Evolutionary conservation across 176 grass and related monocot genomes (phyloP).

Genomic region (Alloteropsis semialata): DNA sequence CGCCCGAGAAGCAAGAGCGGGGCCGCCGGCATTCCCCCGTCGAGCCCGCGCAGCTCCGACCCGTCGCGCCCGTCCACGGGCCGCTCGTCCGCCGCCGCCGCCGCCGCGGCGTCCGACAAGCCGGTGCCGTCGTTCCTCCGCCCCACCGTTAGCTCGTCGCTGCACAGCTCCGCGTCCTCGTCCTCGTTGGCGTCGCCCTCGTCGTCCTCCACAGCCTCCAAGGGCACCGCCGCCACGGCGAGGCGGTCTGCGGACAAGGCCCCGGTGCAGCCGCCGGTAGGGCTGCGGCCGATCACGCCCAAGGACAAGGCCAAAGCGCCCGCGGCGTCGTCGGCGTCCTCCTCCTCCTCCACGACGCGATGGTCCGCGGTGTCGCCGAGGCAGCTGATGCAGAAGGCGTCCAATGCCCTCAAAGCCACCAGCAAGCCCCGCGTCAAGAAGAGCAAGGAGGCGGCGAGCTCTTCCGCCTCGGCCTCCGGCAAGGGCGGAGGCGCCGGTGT

Average conservation of each 20-base stretch:
- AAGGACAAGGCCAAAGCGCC: constrained; percentile 22
- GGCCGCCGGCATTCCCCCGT: neutral
- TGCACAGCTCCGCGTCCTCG: constrained; percentile 39
- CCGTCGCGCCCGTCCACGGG: neutral
- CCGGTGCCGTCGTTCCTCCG: constrained; percentile 52
- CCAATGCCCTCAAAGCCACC: constrained; percentile 37
- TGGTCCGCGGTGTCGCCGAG: constrained; percentile 42
- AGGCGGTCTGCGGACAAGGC: constrained; percentile 29
- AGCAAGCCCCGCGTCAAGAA: constrained; percentile 26
- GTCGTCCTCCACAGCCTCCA: neutral
- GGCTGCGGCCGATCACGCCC: constrained; percentile 13
- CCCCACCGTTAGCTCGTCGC: constrained; percentile 51
- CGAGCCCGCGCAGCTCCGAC: constrained; percentile 27
- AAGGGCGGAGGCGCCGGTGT: neutral
- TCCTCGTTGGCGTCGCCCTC: neutral
- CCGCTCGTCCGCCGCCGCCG: neutral
- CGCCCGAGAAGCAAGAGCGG: constrained; percentile 39
- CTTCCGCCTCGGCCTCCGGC: neutral
- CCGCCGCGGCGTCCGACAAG: constrained; percentile 28
- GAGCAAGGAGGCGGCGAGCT: neutral
- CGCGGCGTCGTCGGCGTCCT: neutral
- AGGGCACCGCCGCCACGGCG: neutral
- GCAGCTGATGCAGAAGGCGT: constrained; percentile 52
- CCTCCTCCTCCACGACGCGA: constrained; percentile 11
- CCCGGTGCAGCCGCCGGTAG: neutral